These are phyloP conservation scores for Sicyos baderoa DNA, from an alignment of 306 rosid genomes.

Conservation along the genomic window DNA sequence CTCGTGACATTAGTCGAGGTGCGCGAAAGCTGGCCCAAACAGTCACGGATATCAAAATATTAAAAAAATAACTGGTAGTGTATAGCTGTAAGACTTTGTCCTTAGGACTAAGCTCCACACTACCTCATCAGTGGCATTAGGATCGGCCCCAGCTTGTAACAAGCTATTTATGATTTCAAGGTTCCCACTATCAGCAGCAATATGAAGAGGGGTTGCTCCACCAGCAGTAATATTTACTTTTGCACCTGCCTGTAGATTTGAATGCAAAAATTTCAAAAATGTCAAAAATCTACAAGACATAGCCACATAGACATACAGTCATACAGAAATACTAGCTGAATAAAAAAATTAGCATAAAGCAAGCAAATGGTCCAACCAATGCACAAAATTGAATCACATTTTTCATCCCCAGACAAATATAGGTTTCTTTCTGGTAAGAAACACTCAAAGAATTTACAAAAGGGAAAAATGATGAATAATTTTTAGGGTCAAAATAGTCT, in stretches of 20 bases:
- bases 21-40: no score
- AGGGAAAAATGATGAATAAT: no score
- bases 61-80: no score
- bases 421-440: not conserved
- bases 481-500: no score
- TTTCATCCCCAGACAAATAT: not conserved
- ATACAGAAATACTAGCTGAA: not conserved
- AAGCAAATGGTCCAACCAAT: not conserved
- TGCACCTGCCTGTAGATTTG: constrained; percentile 65
- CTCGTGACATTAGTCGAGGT: no score
- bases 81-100: not conserved
- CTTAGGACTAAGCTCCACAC: constrained; percentile 10
- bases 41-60: no score
- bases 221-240: constrained; percentile 75
- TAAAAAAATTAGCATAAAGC: not conserved
- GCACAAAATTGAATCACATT: not conserved
- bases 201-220: constrained; percentile 91
- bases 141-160: constrained; percentile 82
- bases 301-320: not conserved
- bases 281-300: constrained; percentile 5
- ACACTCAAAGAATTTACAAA: not conserved
- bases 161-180: constrained; percentile 51
- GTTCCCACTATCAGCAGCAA: constrained; percentile 74
- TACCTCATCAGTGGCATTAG: constrained; percentile 73
- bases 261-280: constrained; percentile 18